These are phyloP conservation scores for Hygrophila difformis DNA, from an alignment of 257 asterid genomes.

Conservation along the genomic window DNA sequence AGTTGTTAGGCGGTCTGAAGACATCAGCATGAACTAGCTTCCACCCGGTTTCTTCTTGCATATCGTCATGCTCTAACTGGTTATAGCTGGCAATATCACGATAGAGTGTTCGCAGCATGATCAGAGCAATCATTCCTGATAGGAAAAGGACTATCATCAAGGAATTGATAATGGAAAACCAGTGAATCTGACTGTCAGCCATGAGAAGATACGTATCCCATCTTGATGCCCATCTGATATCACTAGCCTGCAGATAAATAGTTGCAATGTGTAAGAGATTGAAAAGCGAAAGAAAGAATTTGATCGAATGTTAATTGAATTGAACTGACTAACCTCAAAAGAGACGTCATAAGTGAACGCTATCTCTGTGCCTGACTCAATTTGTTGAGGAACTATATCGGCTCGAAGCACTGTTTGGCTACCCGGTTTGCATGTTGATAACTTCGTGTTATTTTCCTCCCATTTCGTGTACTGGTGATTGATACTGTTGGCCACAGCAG, in stretches of 20 bases:
- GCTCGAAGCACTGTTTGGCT: constrained; percentile 15
- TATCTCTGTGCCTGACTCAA: constrained; percentile 30
- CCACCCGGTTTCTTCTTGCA: constrained; percentile 46
- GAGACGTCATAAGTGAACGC: constrained; percentile 42
- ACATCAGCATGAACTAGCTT: constrained; percentile 46
- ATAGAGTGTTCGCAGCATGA: constrained; percentile 43
- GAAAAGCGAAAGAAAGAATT: not conserved
- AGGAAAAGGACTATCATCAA: constrained; percentile 46
- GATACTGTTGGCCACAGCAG: constrained; percentile 23
- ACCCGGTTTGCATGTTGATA: constrained; percentile 26
- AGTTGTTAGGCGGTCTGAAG: constrained; percentile 36
- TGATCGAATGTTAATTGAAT: not conserved
- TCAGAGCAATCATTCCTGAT: constrained; percentile 52
- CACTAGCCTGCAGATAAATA: constrained; percentile 31
- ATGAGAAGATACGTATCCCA: constrained; percentile 46
- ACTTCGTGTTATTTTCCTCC: constrained; percentile 30
- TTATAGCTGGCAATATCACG: constrained; percentile 40
- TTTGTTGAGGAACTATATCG: constrained; percentile 32
- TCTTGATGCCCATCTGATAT: constrained; percentile 50
- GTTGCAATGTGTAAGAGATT: not conserved
- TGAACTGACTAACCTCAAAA: constrained; percentile 29
- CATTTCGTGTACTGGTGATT: constrained; percentile 34
- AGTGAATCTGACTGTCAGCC: constrained; percentile 41
- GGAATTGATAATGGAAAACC: constrained; percentile 48
- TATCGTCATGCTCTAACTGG: constrained; percentile 41